Evolutionary conservation across 352 stramenopile genomes (phyloP), one percentile per base, ranked within the genome.

Genomic region (Globisporangium cederbergense): DNA sequence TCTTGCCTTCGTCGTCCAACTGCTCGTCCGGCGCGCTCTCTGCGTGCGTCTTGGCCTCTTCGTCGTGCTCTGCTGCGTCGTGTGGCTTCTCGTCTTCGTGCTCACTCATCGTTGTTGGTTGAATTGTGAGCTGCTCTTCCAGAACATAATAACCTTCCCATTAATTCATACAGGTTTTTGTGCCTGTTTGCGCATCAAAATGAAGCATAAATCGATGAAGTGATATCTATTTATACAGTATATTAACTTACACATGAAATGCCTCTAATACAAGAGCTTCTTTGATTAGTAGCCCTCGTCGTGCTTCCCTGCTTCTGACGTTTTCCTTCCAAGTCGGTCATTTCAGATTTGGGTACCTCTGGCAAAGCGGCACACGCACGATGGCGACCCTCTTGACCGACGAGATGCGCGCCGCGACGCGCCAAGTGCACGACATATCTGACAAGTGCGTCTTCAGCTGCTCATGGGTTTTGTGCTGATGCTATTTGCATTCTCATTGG

Each of bases 381-480:
- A 64, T 18, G 46, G 64, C n/a, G 32, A 38, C 28, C 8, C 53
- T 55, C 36, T 25, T 70, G 43, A 88, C 77, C 4, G 81, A 86
- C 57, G 67, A 77, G 42, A 86, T 90, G 75, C 73, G 77, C 53
- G 60, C 62, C 1, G 69, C 75, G 11, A 88, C 78, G 66, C 73
- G 76, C 58, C 61, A 81, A 42, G 75, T 79, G 40, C 79, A 90
- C 63, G 64, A 61, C 11, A 38, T 89, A 54, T 86, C 81, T 0
- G 76, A 87, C 66, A 88, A 81, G 81, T 90, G 60, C 22, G 68
- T 61, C 3, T 18, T 40, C 22, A 13, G 25, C 25, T 52, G 40
- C 3, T 14, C 18, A 10, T 10, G 28, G 0, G 43, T 43, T 62
- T n/a, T 46, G 1, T 3, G 4, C 16, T 52, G 22, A 1, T 32